Evolutionary conservation across 163 green algal genomes (phyloP).

Genomic region (Prototheca wickerhamii): DNA sequence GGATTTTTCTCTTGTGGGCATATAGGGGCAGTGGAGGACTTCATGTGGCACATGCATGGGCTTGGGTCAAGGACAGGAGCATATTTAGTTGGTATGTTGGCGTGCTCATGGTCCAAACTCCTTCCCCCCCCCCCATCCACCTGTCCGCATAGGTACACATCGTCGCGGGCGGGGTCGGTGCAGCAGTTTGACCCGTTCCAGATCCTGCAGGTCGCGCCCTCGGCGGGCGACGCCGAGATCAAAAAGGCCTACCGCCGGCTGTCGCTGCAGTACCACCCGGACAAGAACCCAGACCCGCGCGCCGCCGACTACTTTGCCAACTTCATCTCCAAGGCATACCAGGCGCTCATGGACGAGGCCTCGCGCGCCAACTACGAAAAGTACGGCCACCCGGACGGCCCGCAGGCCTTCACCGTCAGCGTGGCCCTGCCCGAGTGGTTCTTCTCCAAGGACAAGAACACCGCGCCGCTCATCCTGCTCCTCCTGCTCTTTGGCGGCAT

Average conservation of each 20-base stretch:
- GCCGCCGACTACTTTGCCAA: conserved; percentile 85
- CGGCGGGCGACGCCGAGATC: conserved; percentile 60
- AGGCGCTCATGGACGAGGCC: conserved; percentile 86
- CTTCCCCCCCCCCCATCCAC: neutral
- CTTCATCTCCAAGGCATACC: conserved; percentile 92
- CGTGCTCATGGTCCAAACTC: neutral
- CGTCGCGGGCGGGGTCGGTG: conserved; percentile 3
- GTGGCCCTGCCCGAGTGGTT: conserved; percentile 89
- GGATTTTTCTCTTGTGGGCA: neutral
- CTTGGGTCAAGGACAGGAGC: too few species aligned
- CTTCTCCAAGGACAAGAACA: conserved; percentile 57
- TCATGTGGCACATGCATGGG: neutral
- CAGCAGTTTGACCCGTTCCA: conserved; percentile 89
- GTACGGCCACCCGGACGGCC: conserved; percentile 93
- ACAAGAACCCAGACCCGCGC: conserved; percentile 85
- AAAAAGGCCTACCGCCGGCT: conserved; percentile 77
- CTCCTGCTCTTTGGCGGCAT: conserved; percentile 76
- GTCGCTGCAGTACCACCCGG: conserved; percentile 75
- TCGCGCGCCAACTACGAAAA: conserved; percentile 89
- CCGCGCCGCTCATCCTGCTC: conserved; percentile 72
- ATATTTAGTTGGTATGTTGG: neutral
- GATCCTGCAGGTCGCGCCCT: conserved; percentile 63
- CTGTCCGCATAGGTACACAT: neutral
- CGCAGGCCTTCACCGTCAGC: conserved; percentile 74
- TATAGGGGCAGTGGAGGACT: neutral